These are phyloP conservation scores for Globisporangium ultimum DNA, from an alignment of 352 stramenopile species.

Conservation along the genomic window DNA sequence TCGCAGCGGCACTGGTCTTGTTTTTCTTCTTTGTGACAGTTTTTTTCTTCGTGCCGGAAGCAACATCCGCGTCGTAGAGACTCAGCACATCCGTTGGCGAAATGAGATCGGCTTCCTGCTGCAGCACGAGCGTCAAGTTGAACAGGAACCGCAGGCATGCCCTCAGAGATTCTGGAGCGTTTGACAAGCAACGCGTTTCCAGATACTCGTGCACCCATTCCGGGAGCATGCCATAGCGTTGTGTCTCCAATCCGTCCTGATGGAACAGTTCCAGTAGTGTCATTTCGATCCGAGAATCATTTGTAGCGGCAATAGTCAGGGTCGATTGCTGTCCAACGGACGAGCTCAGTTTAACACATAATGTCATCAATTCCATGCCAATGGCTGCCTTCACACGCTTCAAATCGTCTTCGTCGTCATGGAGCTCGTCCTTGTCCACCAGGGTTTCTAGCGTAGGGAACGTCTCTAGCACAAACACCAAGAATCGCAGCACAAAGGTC, in stretches of 20 bases:
- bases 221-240: slow-evolving; percentile 22
- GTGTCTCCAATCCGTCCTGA: neutral
- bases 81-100: slow-evolving; percentile 33
- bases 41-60: slow-evolving; percentile 17
- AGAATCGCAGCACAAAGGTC: slow-evolving; percentile 48
- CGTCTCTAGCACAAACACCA: slow-evolving; percentile 62
- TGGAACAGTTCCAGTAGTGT: slow-evolving; percentile 18
- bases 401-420: slow-evolving; percentile 66
- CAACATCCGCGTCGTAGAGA: slow-evolving; percentile 2
- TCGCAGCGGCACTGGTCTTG: too few species aligned
- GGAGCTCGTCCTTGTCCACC: slow-evolving; percentile 59
- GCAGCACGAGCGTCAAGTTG: slow-evolving; percentile 35
- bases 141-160: slow-evolving; percentile 37
- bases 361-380: slow-evolving; percentile 42
- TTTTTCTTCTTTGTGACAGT: neutral
- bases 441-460: slow-evolving; percentile 46
- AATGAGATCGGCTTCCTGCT: slow-evolving; percentile 52
- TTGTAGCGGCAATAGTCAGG: slow-evolving; percentile 2
- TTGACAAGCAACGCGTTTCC: slow-evolving; percentile 34
- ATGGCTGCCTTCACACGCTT: slow-evolving; percentile 37
- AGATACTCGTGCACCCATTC: slow-evolving; percentile 59
- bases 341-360: slow-evolving; percentile 53
- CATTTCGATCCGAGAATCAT: slow-evolving; percentile 6
- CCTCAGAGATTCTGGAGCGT: slow-evolving; percentile 10
- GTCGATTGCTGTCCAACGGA: slow-evolving; percentile 13